Base-by-base conservation (phyloP, 2,329 filamentous ascomycete species). In the Alternaria arborescens region DNA sequence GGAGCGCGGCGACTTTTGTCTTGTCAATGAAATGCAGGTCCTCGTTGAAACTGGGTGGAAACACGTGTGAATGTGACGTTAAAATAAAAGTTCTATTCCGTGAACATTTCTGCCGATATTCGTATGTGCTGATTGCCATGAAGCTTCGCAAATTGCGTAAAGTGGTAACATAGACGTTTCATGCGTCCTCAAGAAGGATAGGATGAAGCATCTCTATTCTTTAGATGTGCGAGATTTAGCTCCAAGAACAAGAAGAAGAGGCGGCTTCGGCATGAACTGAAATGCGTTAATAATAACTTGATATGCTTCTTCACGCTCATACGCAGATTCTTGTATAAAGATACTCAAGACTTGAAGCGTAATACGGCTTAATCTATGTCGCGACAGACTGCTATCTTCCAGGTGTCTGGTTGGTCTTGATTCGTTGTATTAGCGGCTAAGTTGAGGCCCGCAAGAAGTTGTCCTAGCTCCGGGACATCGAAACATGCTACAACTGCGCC, bases 1-100 rank as follows among this genome's bases (percentile, higher is more conserved):
- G 32, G 78, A 80, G 60, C 52, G 47, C 0, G 78, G 76, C 1
- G 65, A 55, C 10, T 74, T 68, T 55, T 80, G 78, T 46, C 42
- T 79, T 30, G 61, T 80, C 18, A 73, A 80, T 60, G 78, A 80
- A 66, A 79, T 79, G 77, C 78, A 80, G 58, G 64, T 80, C 20
- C 55, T 79, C 43, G 54, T 68, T 26, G 71, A 71, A 52, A 72
- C 72, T 24, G 77, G 78, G 3, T 79, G 77, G 78, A 71, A 69
- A 53, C 78, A 79, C 60, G 68, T 78, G 8, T 79, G 60, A 69
- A 5, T 10, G 26, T 12, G 18, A 8, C 32, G 16, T 18, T 18
- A 12, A 28, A n/a, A 43, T 44, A 24, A 22, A 8, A 8, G 24
- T 26, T 5, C 7, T 18, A 2, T 26, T 44, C 5, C 26, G n/a